Conservation (phyloP, 768 basidiomycete genomes). For the Tephrocybe sp. region DNA sequence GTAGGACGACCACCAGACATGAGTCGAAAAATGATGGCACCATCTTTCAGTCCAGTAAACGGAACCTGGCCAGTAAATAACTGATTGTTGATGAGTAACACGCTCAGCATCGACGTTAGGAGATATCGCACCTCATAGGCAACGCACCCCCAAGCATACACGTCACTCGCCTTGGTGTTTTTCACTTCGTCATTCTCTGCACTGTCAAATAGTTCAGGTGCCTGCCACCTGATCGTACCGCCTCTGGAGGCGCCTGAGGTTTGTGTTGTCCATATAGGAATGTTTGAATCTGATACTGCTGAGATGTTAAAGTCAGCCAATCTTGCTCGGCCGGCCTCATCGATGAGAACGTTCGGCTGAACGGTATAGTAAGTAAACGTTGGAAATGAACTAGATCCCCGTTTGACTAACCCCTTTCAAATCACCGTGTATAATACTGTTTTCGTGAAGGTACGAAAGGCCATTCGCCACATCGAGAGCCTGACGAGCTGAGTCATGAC, state of each 20-base stretch:
- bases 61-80: background rate
- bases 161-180: background rate
- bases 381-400: background rate
- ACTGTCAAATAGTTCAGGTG: constrained; percentile 1
- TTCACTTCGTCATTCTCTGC: background rate
- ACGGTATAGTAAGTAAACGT: background rate
- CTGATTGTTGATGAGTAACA: background rate
- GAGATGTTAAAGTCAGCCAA: background rate
- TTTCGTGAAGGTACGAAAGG: background rate
- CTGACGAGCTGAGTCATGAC: background rate
- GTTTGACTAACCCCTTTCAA: constrained; percentile 1
- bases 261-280: background rate
- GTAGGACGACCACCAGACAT: background rate
- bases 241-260: background rate
- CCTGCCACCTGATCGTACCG: background rate
- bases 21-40: background rate
- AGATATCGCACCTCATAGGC: background rate
- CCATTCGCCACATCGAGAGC: background rate
- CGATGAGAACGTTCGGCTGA: background rate
- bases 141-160: background rate
- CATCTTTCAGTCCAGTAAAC: background rate
- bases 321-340: background rate
- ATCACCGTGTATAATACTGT: background rate
- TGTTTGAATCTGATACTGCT: background rate
- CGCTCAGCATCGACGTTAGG: background rate